Conservation (phyloP, 345 rosid species). For the Noccaea bulbosa region DNA sequence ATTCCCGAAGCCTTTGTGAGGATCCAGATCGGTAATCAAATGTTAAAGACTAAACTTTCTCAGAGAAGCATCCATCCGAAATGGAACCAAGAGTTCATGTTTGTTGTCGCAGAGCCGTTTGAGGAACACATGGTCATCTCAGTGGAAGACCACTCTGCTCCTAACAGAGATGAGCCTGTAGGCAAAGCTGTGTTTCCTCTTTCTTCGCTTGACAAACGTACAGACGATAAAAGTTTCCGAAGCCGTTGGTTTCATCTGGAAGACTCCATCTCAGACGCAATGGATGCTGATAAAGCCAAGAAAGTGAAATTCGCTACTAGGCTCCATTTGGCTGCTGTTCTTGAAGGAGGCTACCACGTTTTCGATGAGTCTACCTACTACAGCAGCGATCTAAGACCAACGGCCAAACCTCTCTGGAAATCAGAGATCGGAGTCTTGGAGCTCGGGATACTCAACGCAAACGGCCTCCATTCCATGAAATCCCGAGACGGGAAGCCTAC, state of each 20-base stretch:
- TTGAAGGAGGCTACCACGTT: slow-evolving; percentile 68
- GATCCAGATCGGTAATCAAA: slow-evolving; percentile 71
- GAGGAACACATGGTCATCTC: slow-evolving; percentile 51
- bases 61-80: slow-evolving; percentile 62
- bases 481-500: slow-evolving; percentile 40
- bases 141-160: slow-evolving; percentile 49
- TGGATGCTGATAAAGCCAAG: slow-evolving; percentile 40
- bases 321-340: slow-evolving; percentile 47
- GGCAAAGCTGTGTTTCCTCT: slow-evolving; percentile 50
- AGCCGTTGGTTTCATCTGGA: slow-evolving; percentile 51
- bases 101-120: slow-evolving; percentile 76
- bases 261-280: slow-evolving; percentile 37
- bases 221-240: slow-evolving; percentile 31
- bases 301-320: slow-evolving; percentile 50
- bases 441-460: slow-evolving; percentile 57
- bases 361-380: slow-evolving; percentile 55
- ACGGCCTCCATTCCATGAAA: slow-evolving; percentile 51
- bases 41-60: slow-evolving; percentile 54
- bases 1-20: slow-evolving; percentile 73
- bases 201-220: slow-evolving; percentile 42
- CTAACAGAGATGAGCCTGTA: slow-evolving; percentile 49
- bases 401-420: slow-evolving; percentile 49
- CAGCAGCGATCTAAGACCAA: slow-evolving; percentile 58
- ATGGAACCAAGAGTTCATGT: slow-evolving; percentile 87
- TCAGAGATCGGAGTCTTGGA: slow-evolving; percentile 51